Conservation (phyloP, 78 protist genomes). For the Dictyostelium intermedium region DNA sequence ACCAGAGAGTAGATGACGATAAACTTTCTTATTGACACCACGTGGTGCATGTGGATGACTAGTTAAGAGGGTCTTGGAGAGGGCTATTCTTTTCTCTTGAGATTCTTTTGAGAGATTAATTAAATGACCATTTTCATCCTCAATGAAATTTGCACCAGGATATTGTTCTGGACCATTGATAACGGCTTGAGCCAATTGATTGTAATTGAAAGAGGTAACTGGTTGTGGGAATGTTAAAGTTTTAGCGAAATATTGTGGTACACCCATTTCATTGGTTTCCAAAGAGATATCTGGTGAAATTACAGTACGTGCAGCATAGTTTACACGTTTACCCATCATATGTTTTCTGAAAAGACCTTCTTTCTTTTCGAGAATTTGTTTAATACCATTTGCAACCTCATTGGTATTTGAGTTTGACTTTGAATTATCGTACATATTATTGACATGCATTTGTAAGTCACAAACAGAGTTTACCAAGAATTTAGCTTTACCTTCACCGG, state of each 20-base stretch:
- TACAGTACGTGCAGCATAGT: conserved; percentile 98
- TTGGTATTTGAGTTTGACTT: not conserved
- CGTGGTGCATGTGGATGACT: conserved; percentile 41
- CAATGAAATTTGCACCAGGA: conserved; percentile 94
- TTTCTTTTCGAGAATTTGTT: conserved; percentile 96
- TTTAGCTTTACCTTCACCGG: conserved; percentile 37
- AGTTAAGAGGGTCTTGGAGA: conserved; percentile 82
- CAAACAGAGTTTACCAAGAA: conserved; percentile 53
- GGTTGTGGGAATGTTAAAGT: conserved; percentile 83
- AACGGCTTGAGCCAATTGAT: conserved; percentile 89
- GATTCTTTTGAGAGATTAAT: conserved; percentile 63
- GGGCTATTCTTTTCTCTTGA: conserved; percentile 79
- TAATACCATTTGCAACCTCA: conserved; percentile 86
- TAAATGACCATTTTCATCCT: conserved; percentile 80
- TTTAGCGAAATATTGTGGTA: conserved; percentile 65
- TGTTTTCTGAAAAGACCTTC: conserved; percentile 98
- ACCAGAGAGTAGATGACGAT: conserved; percentile 95
- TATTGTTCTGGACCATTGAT: conserved; percentile 96
- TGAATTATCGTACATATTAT: conserved; percentile 80
- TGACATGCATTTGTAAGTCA: conserved; percentile 85
- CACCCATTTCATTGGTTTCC: conserved; percentile 95
- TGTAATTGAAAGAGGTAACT: conserved; percentile 56
- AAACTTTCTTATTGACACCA: conserved; percentile 88
- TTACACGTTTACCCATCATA: conserved; percentile 99
- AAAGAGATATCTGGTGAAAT: conserved; percentile 98